Conservation (phyloP, 2,329 filamentous ascomycete species). For the Blastomyces silverae region DNA sequence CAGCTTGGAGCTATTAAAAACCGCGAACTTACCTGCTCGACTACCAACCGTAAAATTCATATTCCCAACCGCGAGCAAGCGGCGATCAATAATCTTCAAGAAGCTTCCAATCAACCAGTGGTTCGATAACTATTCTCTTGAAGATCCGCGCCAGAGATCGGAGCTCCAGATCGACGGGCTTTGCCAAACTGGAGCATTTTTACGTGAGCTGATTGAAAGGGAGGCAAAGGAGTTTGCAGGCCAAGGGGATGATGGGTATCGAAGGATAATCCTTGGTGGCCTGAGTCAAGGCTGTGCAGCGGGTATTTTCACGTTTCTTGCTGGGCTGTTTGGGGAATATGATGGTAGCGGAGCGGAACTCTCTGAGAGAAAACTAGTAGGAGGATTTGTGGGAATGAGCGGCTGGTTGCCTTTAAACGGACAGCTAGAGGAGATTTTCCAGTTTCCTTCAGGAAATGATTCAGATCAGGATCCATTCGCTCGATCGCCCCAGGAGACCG, state of each 20-base stretch:
- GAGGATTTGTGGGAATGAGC: slow-evolving; percentile 45
- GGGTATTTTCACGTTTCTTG: slow-evolving; percentile 40
- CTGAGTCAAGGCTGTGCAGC: slow-evolving; percentile 51
- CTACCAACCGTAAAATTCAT: slow-evolving; percentile 41
- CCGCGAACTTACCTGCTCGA: slow-evolving; percentile 16
- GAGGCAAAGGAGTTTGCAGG: slow-evolving; percentile 27
- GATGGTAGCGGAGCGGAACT: background rate
- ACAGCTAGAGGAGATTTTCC: slow-evolving; percentile 8
- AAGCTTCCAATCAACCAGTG: slow-evolving; percentile 45
- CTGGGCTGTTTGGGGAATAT: slow-evolving; percentile 27
- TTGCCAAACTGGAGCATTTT: slow-evolving; percentile 35
- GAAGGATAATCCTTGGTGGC: slow-evolving; percentile 46
- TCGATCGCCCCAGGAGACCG: slow-evolving; percentile 7
- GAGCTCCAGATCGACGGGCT: slow-evolving; percentile 44
- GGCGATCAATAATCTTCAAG: slow-evolving; percentile 42
- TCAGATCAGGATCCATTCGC: background rate
- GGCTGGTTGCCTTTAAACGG: slow-evolving; percentile 41
- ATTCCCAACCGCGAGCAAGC: slow-evolving; percentile 46
- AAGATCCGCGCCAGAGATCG: slow-evolving; percentile 37
- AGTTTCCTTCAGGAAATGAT: background rate
- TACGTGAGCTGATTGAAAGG: slow-evolving; percentile 32
- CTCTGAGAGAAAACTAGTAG: slow-evolving; percentile 25
- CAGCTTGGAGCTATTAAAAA: slow-evolving; percentile 7
- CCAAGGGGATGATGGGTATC: slow-evolving; percentile 24
- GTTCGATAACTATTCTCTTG: slow-evolving; percentile 45